Percentiles rank a stretch among this genome's conserved stretches.
Conservation (phyloP, 2,329 filamentous ascomycete species). For the Phyllosticta capitalensis region DNA sequence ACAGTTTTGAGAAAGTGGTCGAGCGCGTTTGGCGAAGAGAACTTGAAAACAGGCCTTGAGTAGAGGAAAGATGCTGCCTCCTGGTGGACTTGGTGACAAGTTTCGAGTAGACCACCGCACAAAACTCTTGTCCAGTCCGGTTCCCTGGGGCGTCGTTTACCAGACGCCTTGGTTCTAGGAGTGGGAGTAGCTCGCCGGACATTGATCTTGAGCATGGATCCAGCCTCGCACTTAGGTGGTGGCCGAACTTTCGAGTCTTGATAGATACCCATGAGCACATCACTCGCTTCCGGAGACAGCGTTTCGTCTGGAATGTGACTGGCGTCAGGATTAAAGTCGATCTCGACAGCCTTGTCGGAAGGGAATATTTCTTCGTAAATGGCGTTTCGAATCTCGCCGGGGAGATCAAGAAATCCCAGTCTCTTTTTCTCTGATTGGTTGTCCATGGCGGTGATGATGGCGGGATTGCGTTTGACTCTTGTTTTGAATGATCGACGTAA, state of each 20-base stretch:
- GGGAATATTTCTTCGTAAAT: slow-evolving; percentile 35
- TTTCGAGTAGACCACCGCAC: slow-evolving; percentile 19
- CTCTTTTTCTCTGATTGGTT: slow-evolving; percentile 2
- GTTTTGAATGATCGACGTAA: too few relatives aligned
- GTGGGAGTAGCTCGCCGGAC: neutral
- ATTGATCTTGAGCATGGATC: neutral
- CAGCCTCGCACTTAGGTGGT: neutral
- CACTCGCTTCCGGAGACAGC: neutral
- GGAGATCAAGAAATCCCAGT: slow-evolving; percentile 29
- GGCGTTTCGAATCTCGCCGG: slow-evolving; percentile 40
- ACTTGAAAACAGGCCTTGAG: slow-evolving; percentile 21
- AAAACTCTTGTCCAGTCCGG: slow-evolving; percentile 9
- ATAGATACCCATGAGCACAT: slow-evolving; percentile 2
- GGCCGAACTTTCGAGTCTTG: slow-evolving; percentile 13
- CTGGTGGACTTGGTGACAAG: slow-evolving; percentile 20
- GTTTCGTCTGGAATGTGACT: slow-evolving; percentile 9
- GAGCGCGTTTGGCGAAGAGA: slow-evolving; percentile 20
- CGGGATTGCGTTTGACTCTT: neutral
- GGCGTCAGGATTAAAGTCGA: slow-evolving; percentile 17
- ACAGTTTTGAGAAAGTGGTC: slow-evolving; percentile 19
- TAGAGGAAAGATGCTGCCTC: slow-evolving; percentile 24
- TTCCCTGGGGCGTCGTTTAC: neutral
- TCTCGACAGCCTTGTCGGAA: slow-evolving; percentile 16
- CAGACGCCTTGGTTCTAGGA: neutral
- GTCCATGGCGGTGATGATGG: neutral